Evolutionary conservation across 2,329 filamentous ascomycete species (phyloP).

Genomic region (Chaetomiaceae sp.): DNA sequence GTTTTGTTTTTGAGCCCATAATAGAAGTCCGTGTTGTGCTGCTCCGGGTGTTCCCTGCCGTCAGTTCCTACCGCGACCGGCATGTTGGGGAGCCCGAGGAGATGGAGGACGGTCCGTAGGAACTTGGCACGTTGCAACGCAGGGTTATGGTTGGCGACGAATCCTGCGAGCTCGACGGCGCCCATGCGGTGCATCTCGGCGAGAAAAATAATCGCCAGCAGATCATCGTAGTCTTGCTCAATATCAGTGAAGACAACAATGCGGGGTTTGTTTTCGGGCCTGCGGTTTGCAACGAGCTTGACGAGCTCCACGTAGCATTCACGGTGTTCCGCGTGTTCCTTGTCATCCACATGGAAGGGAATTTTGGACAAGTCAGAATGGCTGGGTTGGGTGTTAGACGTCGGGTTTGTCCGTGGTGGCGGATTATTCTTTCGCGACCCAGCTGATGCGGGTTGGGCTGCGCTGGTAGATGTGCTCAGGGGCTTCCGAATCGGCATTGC

Average conservation of each 20-base stretch:
- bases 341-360: not conserved
- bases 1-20: slow-evolving; percentile 19
- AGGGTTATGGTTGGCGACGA: slow-evolving; percentile 17
- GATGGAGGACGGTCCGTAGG: slow-evolving; percentile 13
- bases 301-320: slow-evolving; percentile 8
- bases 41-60: not conserved
- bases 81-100: slow-evolving; percentile 6
- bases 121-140: slow-evolving; percentile 13
- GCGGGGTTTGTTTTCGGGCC: slow-evolving; percentile 8
- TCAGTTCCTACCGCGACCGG: slow-evolving; percentile 11
- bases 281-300: slow-evolving; percentile 2
- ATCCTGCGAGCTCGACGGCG: slow-evolving; percentile 16
- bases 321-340: not conserved
- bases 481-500: no score
- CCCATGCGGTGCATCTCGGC: slow-evolving; percentile 22
- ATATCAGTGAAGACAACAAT: slow-evolving; percentile 19
- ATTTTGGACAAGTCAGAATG: not conserved
- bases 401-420: no score
- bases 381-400: no score
- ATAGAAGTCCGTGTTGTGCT: not conserved
- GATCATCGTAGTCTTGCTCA: slow-evolving; percentile 23
- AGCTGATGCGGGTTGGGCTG: no score
- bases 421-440: no score
- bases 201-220: slow-evolving; percentile 21
- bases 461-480: no score